These are phyloP conservation scores for Arabidopsis suecica DNA, from an alignment of 345 rosid genomes.

Conservation along the genomic window DNA sequence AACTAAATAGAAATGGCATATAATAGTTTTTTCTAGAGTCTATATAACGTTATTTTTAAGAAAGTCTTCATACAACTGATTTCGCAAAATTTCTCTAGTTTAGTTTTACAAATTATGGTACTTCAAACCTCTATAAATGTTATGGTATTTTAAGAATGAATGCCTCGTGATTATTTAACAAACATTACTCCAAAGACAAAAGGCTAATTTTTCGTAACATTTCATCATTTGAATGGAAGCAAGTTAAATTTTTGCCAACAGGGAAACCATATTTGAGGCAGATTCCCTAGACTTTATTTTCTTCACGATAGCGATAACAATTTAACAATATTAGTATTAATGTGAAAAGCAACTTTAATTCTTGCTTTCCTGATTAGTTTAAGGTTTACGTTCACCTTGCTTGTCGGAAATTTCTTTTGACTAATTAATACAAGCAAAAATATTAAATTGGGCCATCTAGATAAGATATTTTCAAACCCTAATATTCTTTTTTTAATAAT, in stretches of 20 bases:
- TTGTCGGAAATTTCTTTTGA: conserved; percentile 46
- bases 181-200: no score
- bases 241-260: neutral
- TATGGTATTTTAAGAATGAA: no score
- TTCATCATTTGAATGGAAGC: no score
- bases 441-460: conserved; percentile 17
- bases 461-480: conserved; percentile 18
- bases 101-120: no score
- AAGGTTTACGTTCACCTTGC: conserved; percentile 44
- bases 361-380: conserved; percentile 42
- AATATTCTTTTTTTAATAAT: neutral
- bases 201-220: no score
- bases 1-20: neutral
- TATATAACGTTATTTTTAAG: no score
- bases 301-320: conserved; percentile 22
- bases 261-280: neutral
- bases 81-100: no score
- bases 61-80: neutral
- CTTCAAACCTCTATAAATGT: no score
- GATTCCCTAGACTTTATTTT: conserved; percentile 17
- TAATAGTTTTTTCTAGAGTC: neutral
- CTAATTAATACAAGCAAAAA: conserved; percentile 24
- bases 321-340: conserved; percentile 23
- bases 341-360: conserved; percentile 36
- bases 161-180: no score